Conservation (phyloP, 306 rosid species). For the Parietaria judaica region DNA sequence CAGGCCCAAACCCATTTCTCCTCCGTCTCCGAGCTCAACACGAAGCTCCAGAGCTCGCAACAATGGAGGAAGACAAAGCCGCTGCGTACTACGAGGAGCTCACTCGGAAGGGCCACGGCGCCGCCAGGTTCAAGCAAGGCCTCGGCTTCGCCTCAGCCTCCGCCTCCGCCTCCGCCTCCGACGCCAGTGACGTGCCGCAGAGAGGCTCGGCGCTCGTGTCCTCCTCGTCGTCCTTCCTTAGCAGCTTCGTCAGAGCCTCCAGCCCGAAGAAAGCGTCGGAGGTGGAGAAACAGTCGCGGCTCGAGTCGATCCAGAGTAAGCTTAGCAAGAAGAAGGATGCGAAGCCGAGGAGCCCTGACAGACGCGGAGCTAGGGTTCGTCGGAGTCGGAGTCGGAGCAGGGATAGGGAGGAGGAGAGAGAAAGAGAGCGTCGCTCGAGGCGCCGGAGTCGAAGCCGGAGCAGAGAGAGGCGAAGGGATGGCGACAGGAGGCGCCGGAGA, state of each 20-base stretch:
- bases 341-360: slow-evolving; percentile 17
- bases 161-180: slow-evolving; percentile 60
- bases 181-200: slow-evolving; percentile 30
- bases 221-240: slow-evolving; percentile 63
- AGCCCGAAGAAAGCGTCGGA: slow-evolving; percentile 39
- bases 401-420: slow-evolving; percentile 25
- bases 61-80: slow-evolving; percentile 86
- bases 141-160: slow-evolving; percentile 65
- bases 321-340: slow-evolving; percentile 40
- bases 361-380: slow-evolving; percentile 48
- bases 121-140: slow-evolving; percentile 86
- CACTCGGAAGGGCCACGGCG: slow-evolving; percentile 74
- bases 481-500: slow-evolving; percentile 21
- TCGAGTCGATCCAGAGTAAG: slow-evolving; percentile 64
- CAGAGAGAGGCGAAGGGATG: slow-evolving; percentile 23
- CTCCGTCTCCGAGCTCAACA: not conserved
- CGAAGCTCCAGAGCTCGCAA: slow-evolving; percentile 3
- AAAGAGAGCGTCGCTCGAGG: slow-evolving; percentile 23
- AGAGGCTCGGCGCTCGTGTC: slow-evolving; percentile 38
- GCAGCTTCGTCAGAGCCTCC: slow-evolving; percentile 75
- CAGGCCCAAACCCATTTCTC: not conserved
- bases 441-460: slow-evolving; percentile 31
- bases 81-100: slow-evolving; percentile 90
- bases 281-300: slow-evolving; percentile 42
- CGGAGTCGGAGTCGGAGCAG: slow-evolving; percentile 28